Base-by-base conservation (phyloP, 2,329 filamentous ascomycete species). In the Eurotiales sp. region DNA sequence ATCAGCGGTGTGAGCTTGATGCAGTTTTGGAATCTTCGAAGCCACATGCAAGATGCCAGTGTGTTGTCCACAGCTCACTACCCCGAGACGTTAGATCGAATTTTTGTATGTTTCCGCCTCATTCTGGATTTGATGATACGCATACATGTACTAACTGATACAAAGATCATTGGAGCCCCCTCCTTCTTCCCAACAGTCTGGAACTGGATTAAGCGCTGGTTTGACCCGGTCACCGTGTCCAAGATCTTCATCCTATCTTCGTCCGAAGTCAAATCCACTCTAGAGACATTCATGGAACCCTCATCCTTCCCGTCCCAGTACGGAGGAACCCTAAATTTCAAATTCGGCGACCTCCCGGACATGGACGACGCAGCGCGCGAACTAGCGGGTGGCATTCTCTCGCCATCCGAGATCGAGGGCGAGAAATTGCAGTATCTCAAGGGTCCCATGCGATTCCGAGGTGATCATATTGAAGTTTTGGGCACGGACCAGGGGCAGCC, bases 191-290 rank as follows among this genome's bases (percentile, higher is more conserved):
- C 87, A 45, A 96, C 90, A 2, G 88, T 96, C 54, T 69, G 91
- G 91, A 84, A 88, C 58, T 96, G 90, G 90, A 81, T 95, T 72
- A 95, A 95, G 78, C 86, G 87, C 64, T 96, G 91, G 90, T 96
- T 96, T 64, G 87, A 91, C 72, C 91, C 91, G 6, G 90, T 90
- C 56, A 96, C 92, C 29, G 88, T 90, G 3, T 93, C 89, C 62
- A 97, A 97, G 75, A 96, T 97, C 68, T 96, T 95, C 69, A 93
- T 97, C 61, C 82, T 97, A 50, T 78, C 79, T 43, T 76, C 82
- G 8, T 66, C 81, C 50, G 89, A 95, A 69, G 86, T 95, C 48
- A 81, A 85, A 59, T 75, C 85, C 14, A 92, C 89, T 1, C 81
- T 97, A 22, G 81, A 85, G 57, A 77, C 82, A 50, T 96, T 92